Base-by-base conservation (phyloP, 805 yeast species). In the Ogataea pignaliae region DNA sequence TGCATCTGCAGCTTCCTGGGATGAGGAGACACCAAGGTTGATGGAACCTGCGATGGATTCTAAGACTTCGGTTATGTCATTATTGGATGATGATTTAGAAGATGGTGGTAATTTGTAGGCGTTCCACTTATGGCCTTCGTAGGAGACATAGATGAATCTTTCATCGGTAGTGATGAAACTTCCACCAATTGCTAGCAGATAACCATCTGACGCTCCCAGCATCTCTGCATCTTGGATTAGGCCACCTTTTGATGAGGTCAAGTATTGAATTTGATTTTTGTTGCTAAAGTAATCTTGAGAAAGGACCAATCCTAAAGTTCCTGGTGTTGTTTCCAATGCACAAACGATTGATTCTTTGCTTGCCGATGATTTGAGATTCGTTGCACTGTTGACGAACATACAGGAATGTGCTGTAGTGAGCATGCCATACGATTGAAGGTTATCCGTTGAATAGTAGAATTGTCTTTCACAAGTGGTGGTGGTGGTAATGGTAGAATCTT, bases 391-490 rank as follows among this genome's bases (percentile, higher is more conserved):
- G 5, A 59, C 49, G 42, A 69, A 55, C 28, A 60, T 37, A 49
- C 70, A 67, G 2, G 73, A 67, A 40, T 53, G 57, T 16, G 66
- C 68, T 29, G 57, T 49, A 1, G 56, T 53, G 34, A 65, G 36
- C 29, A 53, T 45, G 3, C 53, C 43, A n/a, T 55, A 37, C 10
- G 71, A 51, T 39, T 66, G 63, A 50, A 79, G 69, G 36, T 72
- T 72, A 55, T 77, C 75, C 3, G 48, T 61, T 10, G 84, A 72
- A 55, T 70, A 72, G 53, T 61, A 74, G 51, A 61, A 63, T 36
- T 53, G 58, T 36, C 61, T 53, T 14, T 55, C 54, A 56, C 83
- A 78, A 21, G 26, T 21, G 26, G 26, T 21, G 7, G 7, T 21
- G 26, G 26, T 5, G 26, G 26, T 5, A 9, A 26, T 21, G 13